Conservation (phyloP, 2,329 filamentous ascomycete species). For the Tolypocladium tropicale region DNA sequence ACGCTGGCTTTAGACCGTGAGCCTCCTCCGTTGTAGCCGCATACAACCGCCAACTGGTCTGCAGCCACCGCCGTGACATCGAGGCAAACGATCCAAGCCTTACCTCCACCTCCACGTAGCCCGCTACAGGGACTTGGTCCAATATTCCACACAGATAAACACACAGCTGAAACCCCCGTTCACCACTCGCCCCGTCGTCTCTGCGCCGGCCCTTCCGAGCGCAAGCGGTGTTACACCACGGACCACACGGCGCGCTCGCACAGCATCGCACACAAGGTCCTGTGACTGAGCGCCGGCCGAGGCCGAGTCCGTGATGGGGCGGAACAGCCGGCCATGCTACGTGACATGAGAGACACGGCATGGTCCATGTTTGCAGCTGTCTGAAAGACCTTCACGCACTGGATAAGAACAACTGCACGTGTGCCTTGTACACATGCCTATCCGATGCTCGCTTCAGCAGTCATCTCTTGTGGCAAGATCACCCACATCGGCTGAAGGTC, state of each 20-base stretch:
- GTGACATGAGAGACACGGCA: not conserved
- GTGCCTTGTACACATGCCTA: not conserved
- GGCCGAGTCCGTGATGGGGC: slow-evolving; percentile 22
- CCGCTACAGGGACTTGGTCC: too few relatives aligned
- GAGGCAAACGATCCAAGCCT: not conserved
- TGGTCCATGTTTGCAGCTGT: too few relatives aligned
- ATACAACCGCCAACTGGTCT: not conserved
- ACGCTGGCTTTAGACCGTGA: too few relatives aligned
- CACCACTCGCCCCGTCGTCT: slow-evolving; percentile 54
- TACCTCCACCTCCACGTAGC: slow-evolving; percentile 28
- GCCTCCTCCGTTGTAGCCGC: not conserved
- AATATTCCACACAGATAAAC: too few relatives aligned
- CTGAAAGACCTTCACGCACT: not conserved
- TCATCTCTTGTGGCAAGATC: not conserved
- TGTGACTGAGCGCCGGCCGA: slow-evolving; percentile 46
- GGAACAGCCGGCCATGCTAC: not conserved
- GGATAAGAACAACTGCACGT: too few relatives aligned
- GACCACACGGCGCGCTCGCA: slow-evolving; percentile 58
- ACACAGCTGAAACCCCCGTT: slow-evolving; percentile 53
- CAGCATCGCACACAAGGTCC: slow-evolving; percentile 55
- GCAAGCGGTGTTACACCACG: slow-evolving; percentile 58
- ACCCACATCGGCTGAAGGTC: not conserved
- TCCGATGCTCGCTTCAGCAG: not conserved
- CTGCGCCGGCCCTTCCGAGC: slow-evolving; percentile 28
- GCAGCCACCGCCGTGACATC: not conserved